Evolutionary conservation across 345 rosid species (phyloP).

Genomic region (Hevea brasiliensis): DNA sequence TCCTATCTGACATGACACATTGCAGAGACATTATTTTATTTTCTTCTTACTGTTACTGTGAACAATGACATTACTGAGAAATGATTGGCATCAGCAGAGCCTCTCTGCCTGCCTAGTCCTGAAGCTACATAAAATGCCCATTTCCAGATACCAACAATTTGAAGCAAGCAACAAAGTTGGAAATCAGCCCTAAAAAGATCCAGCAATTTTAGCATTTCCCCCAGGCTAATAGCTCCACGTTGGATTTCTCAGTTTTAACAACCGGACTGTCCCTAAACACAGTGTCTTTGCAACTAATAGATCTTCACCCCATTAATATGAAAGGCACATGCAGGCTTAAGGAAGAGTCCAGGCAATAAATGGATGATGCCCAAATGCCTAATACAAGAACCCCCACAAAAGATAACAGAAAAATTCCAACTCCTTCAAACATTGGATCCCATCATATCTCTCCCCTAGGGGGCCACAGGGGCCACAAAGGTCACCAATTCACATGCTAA

Average conservation of each 20-base stretch:
- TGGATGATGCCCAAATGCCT: neutral
- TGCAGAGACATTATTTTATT: neutral
- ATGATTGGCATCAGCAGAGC: neutral
- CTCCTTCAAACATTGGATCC: neutral
- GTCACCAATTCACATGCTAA: slow-evolving; percentile 16
- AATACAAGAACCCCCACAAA: neutral
- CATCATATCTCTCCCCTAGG: neutral
- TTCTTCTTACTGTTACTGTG: neutral
- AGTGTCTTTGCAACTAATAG: no score
- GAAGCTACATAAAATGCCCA: neutral
- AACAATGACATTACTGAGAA: neutral
- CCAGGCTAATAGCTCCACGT: no score
- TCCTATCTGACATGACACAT: slow-evolving; percentile 3
- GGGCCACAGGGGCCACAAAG: slow-evolving; percentile 10
- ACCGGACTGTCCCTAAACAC: no score
- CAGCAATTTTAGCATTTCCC: neutral
- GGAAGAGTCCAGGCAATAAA: neutral
- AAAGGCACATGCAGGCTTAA: no score
- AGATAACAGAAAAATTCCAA: no score
- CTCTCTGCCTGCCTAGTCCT: neutral
- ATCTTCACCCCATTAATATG: no score
- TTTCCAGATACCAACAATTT: neutral
- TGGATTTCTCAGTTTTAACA: no score
- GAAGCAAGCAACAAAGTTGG: neutral
- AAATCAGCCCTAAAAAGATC: neutral